phyloP scores from a whole-genome alignment of 2,329 filamentous ascomycete genomes.

The Venturia effusa region DNA sequence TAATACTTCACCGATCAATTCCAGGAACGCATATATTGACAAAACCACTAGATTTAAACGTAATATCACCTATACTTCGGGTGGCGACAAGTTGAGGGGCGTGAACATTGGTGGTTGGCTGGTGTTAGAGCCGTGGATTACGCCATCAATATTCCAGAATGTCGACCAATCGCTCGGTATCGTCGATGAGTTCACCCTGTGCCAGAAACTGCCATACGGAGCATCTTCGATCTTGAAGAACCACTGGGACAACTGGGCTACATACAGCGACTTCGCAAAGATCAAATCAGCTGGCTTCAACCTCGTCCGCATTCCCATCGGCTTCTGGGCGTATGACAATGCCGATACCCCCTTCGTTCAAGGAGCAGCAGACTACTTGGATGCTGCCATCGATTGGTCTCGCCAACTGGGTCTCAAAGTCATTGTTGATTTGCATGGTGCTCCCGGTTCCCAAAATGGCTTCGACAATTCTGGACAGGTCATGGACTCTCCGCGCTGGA shows the following conservation, averaged over 20 bases:
- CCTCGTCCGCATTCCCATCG: slow-evolving; percentile 47
- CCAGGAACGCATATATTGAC: not conserved
- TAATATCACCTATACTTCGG: slow-evolving; percentile 34
- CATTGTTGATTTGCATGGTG: slow-evolving; percentile 49
- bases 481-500: slow-evolving; percentile 24
- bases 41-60: not conserved
- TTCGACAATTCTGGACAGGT: slow-evolving; percentile 51
- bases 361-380: slow-evolving; percentile 43
- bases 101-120: slow-evolving; percentile 43
- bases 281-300: slow-evolving; percentile 48
- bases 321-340: slow-evolving; percentile 49
- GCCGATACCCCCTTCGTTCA: slow-evolving; percentile 38
- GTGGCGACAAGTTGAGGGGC: slow-evolving; percentile 37
- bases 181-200: slow-evolving; percentile 43
- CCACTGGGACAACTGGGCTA: slow-evolving; percentile 42
- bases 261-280: slow-evolving; percentile 42
- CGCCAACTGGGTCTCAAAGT: slow-evolving; percentile 41
- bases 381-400: slow-evolving; percentile 47
- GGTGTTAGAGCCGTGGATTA: slow-evolving; percentile 44
- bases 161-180: slow-evolving; percentile 23
- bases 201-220: slow-evolving; percentile 33
- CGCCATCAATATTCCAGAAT: slow-evolving; percentile 43
- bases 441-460: slow-evolving; percentile 47
- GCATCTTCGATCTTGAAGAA: slow-evolving; percentile 34
- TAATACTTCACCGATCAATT: not conserved